A percentile compares a stretch with the other conserved stretches of the same genome.
These are phyloP conservation scores for Amylostereum areolatum DNA, from an alignment of 1,284 basidiomycete species.

Conservation along the genomic window DNA sequence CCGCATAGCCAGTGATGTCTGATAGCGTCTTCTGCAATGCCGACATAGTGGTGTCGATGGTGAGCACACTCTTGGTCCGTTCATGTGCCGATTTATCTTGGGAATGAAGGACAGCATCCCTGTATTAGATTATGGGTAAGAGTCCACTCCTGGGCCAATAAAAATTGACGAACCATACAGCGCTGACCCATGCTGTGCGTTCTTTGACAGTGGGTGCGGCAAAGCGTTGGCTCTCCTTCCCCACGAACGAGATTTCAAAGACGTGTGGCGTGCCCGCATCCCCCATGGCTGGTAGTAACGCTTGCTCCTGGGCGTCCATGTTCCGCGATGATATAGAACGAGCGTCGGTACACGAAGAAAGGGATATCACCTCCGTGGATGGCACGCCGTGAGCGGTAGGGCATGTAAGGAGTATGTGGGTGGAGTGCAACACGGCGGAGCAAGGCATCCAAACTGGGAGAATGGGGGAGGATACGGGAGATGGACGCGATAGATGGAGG, in stretches of 20 bases:
- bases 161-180: constrained; percentile 48
- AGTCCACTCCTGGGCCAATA: neutral
- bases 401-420: constrained; percentile 43
- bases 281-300: constrained; percentile 28
- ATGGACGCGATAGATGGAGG: constrained; percentile 41
- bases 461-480: constrained; percentile 16
- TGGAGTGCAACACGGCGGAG: constrained; percentile 39
- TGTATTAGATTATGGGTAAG: constrained; percentile 22
- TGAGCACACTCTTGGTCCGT: constrained; percentile 6
- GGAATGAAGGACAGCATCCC: constrained; percentile 52
- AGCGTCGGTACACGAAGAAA: constrained; percentile 54
- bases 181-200: constrained; percentile 63
- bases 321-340: constrained; percentile 45
- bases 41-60: constrained; percentile 4
- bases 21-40: neutral
- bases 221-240: constrained; percentile 47
- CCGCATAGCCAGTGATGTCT: neutral
- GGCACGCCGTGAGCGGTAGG: constrained; percentile 37
- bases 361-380: constrained; percentile 38
- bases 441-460: constrained; percentile 50
- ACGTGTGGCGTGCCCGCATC: constrained; percentile 38
- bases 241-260: constrained; percentile 60
- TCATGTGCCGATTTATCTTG: constrained; percentile 22
- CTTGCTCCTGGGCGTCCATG: constrained; percentile 36
- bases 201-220: constrained; percentile 54